phyloP scores from a whole-genome alignment of 495 filamentous ascomycete genomes.

The Cetradonia linearis region DNA sequence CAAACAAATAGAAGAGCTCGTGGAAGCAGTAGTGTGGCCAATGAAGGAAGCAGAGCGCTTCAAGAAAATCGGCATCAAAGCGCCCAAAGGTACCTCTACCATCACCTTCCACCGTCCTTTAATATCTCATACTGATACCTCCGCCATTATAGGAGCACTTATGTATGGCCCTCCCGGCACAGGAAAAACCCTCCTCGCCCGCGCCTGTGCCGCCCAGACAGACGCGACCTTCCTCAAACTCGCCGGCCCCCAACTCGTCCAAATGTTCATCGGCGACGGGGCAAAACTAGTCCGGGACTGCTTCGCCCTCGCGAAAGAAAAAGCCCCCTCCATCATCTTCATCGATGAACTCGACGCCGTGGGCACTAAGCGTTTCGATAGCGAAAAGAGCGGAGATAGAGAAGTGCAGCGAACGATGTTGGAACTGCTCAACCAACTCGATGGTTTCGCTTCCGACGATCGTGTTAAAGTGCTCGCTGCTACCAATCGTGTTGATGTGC shows the following conservation, averaged over 20 bases:
- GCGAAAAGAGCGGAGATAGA: constrained; percentile 93
- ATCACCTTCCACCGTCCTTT: constrained; percentile 7
- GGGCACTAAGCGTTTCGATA: constrained; percentile 97
- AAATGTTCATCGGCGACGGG: constrained; percentile 99
- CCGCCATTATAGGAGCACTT: constrained; percentile 56
- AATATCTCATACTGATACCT: constrained; percentile 20
- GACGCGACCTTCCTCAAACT: constrained; percentile 99
- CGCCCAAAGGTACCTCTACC: constrained; percentile 74
- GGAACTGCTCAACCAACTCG: constrained; percentile 96
- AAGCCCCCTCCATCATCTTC: constrained; percentile 97
- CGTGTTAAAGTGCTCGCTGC: constrained; percentile 97
- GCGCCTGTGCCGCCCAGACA: constrained; percentile 94
- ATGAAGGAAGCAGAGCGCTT: constrained; percentile 99
- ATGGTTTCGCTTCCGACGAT: constrained; percentile 98
- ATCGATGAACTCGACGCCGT: constrained; percentile 97
- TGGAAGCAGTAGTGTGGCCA: constrained; percentile 98
- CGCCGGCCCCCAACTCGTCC: constrained; percentile 94
- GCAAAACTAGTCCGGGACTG: constrained; percentile 94
- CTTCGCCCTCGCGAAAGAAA: constrained; percentile 77
- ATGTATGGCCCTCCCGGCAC: constrained; percentile 99
- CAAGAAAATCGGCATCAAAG: constrained; percentile 99
- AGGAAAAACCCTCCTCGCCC: constrained; percentile 92
- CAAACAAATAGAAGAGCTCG: constrained; percentile 98
- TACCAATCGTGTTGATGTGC: constrained; percentile 95
- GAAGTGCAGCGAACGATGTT: constrained; percentile 99